phyloP scores from a whole-genome alignment of 164 flowering plant genomes.

The Annona cherimola region DNA sequence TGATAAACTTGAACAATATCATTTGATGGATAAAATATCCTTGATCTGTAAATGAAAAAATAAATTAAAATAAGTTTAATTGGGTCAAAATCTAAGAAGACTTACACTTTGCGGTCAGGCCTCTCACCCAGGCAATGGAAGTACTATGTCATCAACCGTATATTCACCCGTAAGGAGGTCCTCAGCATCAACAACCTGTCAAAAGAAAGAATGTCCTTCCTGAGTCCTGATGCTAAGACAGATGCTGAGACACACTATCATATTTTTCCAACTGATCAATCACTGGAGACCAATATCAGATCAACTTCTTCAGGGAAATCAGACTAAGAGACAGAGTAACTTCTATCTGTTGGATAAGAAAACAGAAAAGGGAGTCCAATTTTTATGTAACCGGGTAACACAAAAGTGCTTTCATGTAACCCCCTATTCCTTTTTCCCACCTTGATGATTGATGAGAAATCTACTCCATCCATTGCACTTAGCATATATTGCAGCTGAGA shows the following conservation, averaged over 20 bases:
- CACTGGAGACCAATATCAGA: neutral
- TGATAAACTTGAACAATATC: constrained; percentile 71
- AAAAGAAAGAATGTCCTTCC: constrained; percentile 5
- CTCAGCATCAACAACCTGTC: constrained; percentile 58
- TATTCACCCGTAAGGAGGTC: constrained; percentile 55
- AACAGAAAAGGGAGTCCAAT: too few species aligned
- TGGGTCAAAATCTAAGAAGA: neutral
- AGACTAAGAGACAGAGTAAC: neutral
- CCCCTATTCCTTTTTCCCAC: too few species aligned
- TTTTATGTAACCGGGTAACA: too few species aligned
- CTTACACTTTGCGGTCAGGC: neutral
- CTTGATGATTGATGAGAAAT: too few species aligned
- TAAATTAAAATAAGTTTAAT: constrained; percentile 5
- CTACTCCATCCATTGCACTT: too few species aligned
- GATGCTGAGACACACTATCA: too few species aligned
- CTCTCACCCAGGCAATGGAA: constrained; percentile 90
- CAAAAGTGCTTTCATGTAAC: too few species aligned
- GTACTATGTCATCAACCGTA: constrained; percentile 68
- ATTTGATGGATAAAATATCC: constrained; percentile 63
- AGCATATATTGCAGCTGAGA: too few species aligned
- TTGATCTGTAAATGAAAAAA: constrained; percentile 47
- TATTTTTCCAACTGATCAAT: neutral
- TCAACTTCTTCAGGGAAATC: neutral
- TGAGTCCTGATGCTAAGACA: neutral
- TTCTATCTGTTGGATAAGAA: too few species aligned